phyloP scores from a whole-genome alignment of 371 early-diverging fungal genomes.

The Mortierella sp. region DNA sequence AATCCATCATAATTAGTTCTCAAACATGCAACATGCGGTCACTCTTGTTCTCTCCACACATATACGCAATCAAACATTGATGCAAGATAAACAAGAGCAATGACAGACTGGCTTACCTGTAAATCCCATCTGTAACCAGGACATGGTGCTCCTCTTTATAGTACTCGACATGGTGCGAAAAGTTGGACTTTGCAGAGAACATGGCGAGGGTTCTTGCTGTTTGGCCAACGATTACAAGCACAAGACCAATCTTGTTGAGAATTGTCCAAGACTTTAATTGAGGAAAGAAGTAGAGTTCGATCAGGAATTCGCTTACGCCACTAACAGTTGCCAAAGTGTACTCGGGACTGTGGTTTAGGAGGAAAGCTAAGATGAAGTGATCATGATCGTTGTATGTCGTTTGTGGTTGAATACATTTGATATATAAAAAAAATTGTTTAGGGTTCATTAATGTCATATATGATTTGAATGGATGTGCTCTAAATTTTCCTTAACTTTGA shows the following conservation, averaged over 20 bases:
- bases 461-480: no score
- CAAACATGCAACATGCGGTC: no score
- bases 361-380: conserved; percentile 66
- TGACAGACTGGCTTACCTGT: conserved; percentile 64
- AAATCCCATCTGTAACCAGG: conserved; percentile 84
- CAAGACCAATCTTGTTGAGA: conserved; percentile 70
- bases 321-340: conserved; percentile 80
- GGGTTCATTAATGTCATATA: no score
- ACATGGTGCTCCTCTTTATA: conserved; percentile 74
- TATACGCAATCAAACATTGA: neutral
- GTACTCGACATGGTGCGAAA: conserved; percentile 81
- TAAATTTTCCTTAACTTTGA: no score
- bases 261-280: conserved; percentile 65
- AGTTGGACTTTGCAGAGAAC: conserved; percentile 85
- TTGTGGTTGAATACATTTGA: neutral
- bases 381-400: neutral
- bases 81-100: conserved; percentile 1
- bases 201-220: conserved; percentile 79
- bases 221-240: conserved; percentile 75
- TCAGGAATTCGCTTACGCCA: conserved; percentile 77
- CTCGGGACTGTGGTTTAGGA: conserved; percentile 81
- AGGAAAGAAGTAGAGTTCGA: conserved; percentile 77
- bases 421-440: neutral
- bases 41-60: neutral
- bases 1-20: no score